Base-by-base conservation (phyloP, 352 stramenopile genomes). In the Phytophthora boehmeriae region DNA sequence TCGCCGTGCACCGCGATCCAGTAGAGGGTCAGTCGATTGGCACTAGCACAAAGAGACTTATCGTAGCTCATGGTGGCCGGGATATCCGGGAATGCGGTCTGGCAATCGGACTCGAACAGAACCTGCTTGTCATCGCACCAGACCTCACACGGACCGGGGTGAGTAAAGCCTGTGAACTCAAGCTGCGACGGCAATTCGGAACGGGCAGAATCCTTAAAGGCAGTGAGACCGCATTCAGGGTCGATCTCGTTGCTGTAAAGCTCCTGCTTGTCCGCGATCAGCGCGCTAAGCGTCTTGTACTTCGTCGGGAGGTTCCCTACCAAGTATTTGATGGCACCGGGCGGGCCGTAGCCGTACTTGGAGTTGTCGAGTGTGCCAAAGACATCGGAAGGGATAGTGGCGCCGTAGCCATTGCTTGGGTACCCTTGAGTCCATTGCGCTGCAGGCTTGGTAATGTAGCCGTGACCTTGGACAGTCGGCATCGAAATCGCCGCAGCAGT, bases 71-170 rank as follows among this genome's bases (percentile, higher is more conserved):
- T 69, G 19, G 25, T 71, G 16, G 63, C 71, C 0, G 70, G 70
- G 17, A 63, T 64, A 1, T 19, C 50, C 2, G 65, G 42, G 50
- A 76, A 89, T 20, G 66, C 79, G 4, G 39, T 63, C 28, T 68
- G 59, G 60, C 82, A 91, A 52, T 91, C 60, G 22, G 73, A 43
- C 3, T 76, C 67, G 39, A 71, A 82, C 27, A 73, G 51, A 23
- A 91, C 54, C 44, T 81, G 80, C 54, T 54, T 78, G 54, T 83
- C 66, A 50, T 80, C 79, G 38, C 77, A 87, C 75, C 78, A 89
- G 27, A 80, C 63, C 41, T 91, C 79, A 38, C 82, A 91, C 19
- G 73, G 76, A 9, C 79, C 77, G 0, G 70, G 59, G 61, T 91
- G 82, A 0, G 75, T 80, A 55, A 89, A 89, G 0, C 78, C 73